phyloP scores from a whole-genome alignment of 2,329 filamentous ascomycete species.

The Sphaerulina populicola region DNA sequence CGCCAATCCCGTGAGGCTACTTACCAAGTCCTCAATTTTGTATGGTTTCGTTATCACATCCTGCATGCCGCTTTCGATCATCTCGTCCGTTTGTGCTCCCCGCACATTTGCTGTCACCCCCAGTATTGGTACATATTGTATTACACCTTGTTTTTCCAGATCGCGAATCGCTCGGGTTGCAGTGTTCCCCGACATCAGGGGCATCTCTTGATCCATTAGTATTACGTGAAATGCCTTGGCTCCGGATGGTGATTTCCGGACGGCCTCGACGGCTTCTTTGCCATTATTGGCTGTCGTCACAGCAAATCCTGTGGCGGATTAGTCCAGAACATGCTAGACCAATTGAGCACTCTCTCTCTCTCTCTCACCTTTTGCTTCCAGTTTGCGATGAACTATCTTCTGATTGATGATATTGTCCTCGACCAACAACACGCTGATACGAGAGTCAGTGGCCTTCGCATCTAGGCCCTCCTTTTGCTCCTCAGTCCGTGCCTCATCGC shows the following conservation, averaged over 20 bases:
- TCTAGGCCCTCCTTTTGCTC: not conserved
- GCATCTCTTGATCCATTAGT: constrained; percentile 33
- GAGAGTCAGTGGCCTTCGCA: constrained; percentile 1
- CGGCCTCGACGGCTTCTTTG: constrained; percentile 27
- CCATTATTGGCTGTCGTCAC: constrained; percentile 31
- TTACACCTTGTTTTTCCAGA: constrained; percentile 19
- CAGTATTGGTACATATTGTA: constrained; percentile 26
- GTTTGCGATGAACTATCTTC: constrained; percentile 26
- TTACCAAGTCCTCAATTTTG: constrained; percentile 30
- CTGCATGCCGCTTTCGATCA: constrained; percentile 31
- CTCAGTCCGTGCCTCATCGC: not conserved
- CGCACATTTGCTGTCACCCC: constrained; percentile 33
- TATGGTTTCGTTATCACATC: constrained; percentile 30
- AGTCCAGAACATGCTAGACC: not conserved
- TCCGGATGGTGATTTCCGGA: constrained; percentile 17
- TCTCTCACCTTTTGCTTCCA: constrained; percentile 19
- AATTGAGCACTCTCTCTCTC: too few relatives aligned
- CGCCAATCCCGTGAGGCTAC: constrained; percentile 8
- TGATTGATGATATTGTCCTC: constrained; percentile 32
- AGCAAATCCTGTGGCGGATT: constrained; percentile 15
- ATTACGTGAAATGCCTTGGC: constrained; percentile 26
- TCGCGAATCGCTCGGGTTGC: constrained; percentile 26
- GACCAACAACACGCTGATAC: constrained; percentile 22
- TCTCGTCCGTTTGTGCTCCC: constrained; percentile 28
- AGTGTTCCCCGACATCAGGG: constrained; percentile 29